These are phyloP conservation scores for Suillus hirtellus DNA, from an alignment of 768 basidiomycete species.

Conservation along the genomic window DNA sequence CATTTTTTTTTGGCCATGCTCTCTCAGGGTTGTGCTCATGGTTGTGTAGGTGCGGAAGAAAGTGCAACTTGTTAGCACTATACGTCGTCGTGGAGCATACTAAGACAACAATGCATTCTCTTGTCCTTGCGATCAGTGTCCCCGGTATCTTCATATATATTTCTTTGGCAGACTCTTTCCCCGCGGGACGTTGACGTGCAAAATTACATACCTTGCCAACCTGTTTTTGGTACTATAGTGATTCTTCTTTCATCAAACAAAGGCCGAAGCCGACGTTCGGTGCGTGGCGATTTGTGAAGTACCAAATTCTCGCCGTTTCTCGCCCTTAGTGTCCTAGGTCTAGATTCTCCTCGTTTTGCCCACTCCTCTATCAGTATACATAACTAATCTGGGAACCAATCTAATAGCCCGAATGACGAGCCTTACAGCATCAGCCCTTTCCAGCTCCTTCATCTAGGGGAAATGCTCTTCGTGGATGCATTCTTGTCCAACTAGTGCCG, in stretches of 20 bases:
- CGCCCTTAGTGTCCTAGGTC: background rate
- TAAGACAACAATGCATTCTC: conserved; percentile 17
- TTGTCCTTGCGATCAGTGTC: background rate
- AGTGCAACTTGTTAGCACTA: conserved; percentile 76
- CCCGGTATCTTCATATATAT: background rate
- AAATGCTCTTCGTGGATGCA: background rate
- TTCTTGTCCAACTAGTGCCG: conserved; percentile 3
- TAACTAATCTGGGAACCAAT: conserved; percentile 3
- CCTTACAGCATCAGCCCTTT: background rate
- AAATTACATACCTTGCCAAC: conserved; percentile 6
- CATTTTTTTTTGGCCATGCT: conserved; percentile 14
- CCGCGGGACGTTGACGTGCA: conserved; percentile 7
- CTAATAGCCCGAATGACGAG: background rate
- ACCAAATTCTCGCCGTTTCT: conserved; percentile 3
- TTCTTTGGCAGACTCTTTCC: background rate
- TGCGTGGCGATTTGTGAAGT: conserved; percentile 5
- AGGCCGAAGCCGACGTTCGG: conserved; percentile 3
- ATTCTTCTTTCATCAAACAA: conserved; percentile 7
- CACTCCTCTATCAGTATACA: background rate
- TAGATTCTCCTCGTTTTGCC: background rate
- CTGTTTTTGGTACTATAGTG: conserved; percentile 6
- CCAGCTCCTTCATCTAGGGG: background rate
- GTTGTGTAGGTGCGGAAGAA: conserved; percentile 74
- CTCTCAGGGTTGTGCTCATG: conserved; percentile 18
- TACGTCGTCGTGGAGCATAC: conserved; percentile 73